Evolutionary conservation across 192 early-diverging fungal genomes (phyloP), one percentile per base, ranked within the genome.

Genomic region (Lobosporangium transversale): DNA sequence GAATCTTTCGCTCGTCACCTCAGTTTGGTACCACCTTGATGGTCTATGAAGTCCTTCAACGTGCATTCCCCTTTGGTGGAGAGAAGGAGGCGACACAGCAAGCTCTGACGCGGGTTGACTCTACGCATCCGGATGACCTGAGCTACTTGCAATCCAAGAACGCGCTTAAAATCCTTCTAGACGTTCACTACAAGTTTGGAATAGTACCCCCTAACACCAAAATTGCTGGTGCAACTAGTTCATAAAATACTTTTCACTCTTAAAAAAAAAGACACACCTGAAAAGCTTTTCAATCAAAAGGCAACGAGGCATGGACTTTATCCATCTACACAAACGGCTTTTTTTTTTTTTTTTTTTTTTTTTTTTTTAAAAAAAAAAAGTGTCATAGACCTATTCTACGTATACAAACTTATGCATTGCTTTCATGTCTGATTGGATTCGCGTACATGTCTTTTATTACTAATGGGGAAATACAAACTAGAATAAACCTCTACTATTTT

Each of bases 1-100:
- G 97, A 53, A 88, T 98, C 21, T 68, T 97, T 35, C 87, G 97
- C 21, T 94, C 92, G 9, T 95, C 94, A 8, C 97, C 97, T 15
- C 97, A 98, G 83, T 97, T 97, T 78, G 97, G 95, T 76, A 91
- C 92, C 10, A 98, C 97, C 1, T 80, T 98, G 37, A 95, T 94
- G 78, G 89, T 88, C 29, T 98, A 95, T 74, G 97, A 98, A 80
- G 68, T 95, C 11, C 82, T 97, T 23, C 94, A 97, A 68, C 85
- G 86, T 47, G 48, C 79, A 40, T 64, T 94, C 61, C 86, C 86
- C 18, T 79, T 79, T 45, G 81, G 66, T 26, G 84, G 80, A 49
- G 29, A 59, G 4, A 68, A 80, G 30, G 52, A 56, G 11, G 40
- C 56, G 6, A 51, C 73, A 21, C 60, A 48, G 18, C 70, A 69